phyloP scores from a whole-genome alignment of 495 filamentous ascomycete genomes.

The Apodospora peruviana region DNA sequence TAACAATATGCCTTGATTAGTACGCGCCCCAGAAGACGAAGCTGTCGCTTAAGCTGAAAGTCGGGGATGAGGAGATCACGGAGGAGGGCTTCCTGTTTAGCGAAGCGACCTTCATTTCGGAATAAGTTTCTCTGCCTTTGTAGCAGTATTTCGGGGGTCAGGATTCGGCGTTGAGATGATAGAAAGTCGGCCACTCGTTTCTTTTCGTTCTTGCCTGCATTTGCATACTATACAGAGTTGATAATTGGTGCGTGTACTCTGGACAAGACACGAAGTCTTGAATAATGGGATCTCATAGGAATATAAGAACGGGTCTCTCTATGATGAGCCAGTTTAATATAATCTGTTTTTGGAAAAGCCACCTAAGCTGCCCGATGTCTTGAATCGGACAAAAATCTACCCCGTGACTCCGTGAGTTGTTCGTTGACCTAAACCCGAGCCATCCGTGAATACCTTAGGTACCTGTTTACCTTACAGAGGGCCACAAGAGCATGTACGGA shows the following conservation, averaged over 20 bases:
- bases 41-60: constrained; percentile 71
- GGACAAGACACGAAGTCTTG: neutral
- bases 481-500: too few species aligned
- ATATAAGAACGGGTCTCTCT: neutral
- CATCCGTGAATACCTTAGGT: too few species aligned
- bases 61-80: constrained; percentile 66
- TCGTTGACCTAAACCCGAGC: too few species aligned
- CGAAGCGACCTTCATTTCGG: constrained; percentile 90
- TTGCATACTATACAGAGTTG: neutral
- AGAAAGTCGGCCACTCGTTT: neutral
- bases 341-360: constrained; percentile 1
- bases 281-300: neutral
- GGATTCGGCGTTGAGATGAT: constrained; percentile 10
- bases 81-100: constrained; percentile 75
- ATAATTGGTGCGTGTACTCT: neutral
- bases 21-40: constrained; percentile 52
- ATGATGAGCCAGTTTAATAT: constrained; percentile 5
- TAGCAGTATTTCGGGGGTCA: neutral
- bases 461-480: too few species aligned
- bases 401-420: too few species aligned
- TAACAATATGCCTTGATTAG: constrained; percentile 46
- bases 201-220: neutral
- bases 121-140: constrained; percentile 17
- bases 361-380: neutral
- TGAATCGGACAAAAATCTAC: neutral